Base-by-base conservation (phyloP, 805 yeast species). In the Candida wancherniae region DNA sequence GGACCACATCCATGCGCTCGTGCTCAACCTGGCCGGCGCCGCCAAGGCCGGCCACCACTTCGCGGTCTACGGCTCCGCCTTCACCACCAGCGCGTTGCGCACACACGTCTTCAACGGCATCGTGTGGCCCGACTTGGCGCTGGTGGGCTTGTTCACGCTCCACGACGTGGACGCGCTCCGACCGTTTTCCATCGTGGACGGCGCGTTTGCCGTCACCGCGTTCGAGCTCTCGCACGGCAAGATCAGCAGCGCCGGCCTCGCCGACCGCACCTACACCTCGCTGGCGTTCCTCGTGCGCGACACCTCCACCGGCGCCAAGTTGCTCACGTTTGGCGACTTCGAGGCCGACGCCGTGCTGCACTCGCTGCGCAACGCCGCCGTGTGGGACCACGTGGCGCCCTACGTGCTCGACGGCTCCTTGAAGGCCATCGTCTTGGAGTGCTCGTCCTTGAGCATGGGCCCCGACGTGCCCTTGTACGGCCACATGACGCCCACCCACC, bases 281-380 rank as follows among this genome's bases (percentile, higher is more conserved):
- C 72, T 85, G 3, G 80, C 86, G 2, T 87, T 67, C 49, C 58
- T 85, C 15, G 48, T 85, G 20, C 51, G 61, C 6, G 63, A 70
- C 26, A 45, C 28, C 3, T 16, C 19, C 0, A 43, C 65, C 1
- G 45, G 56, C 9, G 42, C 62, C 6, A 59, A 63, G 14, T 28
- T 86, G 3, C 53, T 86, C 6, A 53, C 82, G 3, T 85, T 86
- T 67, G 97, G 97, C 1, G 97, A 87, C 51, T 73, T 84, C 20
- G 95, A 87, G 50, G 69, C 81, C 28, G 94, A 84, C 50, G 22
- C 47, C 4, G 51, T 63, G 1, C 72, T 83, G 7, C 44, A 54
- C 6, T 36, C 53, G 16, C 44, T 61, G 15, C 47, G 51, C 19
- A 70, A 74, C 38, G 30, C 37, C 6, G 30, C 37, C 1, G 68